These are phyloP conservation scores for Ambrosiella cleistominuta DNA, from an alignment of 2,329 filamentous ascomycete genomes.

Conservation along the genomic window DNA sequence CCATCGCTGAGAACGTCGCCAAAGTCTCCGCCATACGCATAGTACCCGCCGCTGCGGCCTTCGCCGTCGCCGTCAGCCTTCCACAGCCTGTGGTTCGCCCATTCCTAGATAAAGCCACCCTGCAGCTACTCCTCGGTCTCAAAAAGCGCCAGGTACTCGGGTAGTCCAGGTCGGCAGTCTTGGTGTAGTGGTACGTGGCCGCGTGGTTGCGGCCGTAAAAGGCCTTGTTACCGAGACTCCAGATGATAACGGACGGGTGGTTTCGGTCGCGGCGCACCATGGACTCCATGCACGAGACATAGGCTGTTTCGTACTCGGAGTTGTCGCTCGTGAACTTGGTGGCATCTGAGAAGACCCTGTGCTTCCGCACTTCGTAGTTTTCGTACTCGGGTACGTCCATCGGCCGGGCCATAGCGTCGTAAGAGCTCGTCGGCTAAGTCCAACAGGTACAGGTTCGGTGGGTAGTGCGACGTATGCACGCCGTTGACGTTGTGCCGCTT, in stretches of 20 bases:
- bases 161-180: constrained; percentile 35
- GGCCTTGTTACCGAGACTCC: constrained; percentile 55
- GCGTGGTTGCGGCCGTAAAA: constrained; percentile 52
- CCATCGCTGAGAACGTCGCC: constrained; percentile 41
- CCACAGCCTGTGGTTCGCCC: constrained; percentile 38
- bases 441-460: constrained; percentile 41
- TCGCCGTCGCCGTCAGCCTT: constrained; percentile 25
- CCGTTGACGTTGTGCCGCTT: constrained; percentile 54
- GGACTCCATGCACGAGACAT: constrained; percentile 48
- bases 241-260: constrained; percentile 48
- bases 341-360: constrained; percentile 14
- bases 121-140: constrained; percentile 33
- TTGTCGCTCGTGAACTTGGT: constrained; percentile 41
- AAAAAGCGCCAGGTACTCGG: constrained; percentile 52
- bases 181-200: constrained; percentile 49
- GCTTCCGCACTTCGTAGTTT: constrained; percentile 18
- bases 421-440: constrained; percentile 44
- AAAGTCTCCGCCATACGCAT: constrained; percentile 44
- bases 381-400: constrained; percentile 34
- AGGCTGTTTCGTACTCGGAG: constrained; percentile 42
- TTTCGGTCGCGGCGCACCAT: constrained; percentile 43
- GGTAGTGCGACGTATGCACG: constrained; percentile 50
- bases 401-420: constrained; percentile 27
- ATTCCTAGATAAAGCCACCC: constrained; percentile 50
- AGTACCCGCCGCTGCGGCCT: constrained; percentile 22